Conservation (phyloP, 2,329 filamentous ascomycete species). For the Capronia coronata region DNA sequence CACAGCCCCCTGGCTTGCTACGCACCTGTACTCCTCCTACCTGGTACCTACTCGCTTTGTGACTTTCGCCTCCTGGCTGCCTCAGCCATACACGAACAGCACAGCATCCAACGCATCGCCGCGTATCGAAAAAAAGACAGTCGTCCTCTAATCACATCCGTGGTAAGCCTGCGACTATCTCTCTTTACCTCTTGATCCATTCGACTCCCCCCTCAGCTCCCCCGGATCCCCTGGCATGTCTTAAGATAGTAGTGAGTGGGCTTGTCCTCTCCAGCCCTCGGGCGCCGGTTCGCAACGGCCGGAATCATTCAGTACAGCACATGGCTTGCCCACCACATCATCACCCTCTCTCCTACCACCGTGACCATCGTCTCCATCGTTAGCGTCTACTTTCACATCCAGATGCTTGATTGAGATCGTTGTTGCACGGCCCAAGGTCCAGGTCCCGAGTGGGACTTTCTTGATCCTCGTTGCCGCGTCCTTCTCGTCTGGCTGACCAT, state of each 20-base stretch:
- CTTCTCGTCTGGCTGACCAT: constrained; percentile 13
- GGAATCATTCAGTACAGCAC: constrained; percentile 18
- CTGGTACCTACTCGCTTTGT: constrained; percentile 6
- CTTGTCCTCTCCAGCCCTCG: constrained; percentile 16
- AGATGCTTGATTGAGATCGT: constrained; percentile 18
- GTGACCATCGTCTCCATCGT: constrained; percentile 21
- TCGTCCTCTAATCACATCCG: constrained; percentile 22
- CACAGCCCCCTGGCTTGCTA: constrained; percentile 4
- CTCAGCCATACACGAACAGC: constrained; percentile 11
- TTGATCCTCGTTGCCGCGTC: constrained; percentile 18
- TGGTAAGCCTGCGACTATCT: constrained; percentile 21
- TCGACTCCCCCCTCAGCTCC: constrained; percentile 21
- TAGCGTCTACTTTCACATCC: constrained; percentile 22
- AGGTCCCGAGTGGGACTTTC: constrained; percentile 22
- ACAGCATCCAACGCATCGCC: constrained; percentile 11
- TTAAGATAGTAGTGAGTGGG: constrained; percentile 11
- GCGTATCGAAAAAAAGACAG: constrained; percentile 21
- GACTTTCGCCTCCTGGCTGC: constrained; percentile 12
- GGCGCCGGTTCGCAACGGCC: constrained; percentile 21
- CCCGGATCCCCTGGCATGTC: constrained; percentile 14
- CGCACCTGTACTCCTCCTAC: too few species aligned
- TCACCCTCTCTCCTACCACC: constrained; percentile 13
- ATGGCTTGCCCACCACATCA: constrained; percentile 24
- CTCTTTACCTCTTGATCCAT: constrained; percentile 13
- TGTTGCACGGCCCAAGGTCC: constrained; percentile 25